Base-by-base conservation (phyloP, 2,329 filamentous ascomycete species). In the Venturia nashicola region DNA sequence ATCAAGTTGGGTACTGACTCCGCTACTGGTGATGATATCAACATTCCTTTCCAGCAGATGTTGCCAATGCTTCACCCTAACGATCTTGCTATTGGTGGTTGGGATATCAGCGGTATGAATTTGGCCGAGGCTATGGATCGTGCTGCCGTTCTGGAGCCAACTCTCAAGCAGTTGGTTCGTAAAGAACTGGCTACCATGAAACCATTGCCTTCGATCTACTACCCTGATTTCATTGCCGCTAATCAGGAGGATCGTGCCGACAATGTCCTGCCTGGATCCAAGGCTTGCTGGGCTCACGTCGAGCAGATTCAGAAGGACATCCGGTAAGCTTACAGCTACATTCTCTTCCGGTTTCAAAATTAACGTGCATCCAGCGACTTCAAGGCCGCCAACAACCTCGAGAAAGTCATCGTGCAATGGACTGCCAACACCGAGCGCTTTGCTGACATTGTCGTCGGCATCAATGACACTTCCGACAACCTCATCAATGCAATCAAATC, bases 391-490 rank as follows among this genome's bases (percentile, higher is more conserved):
- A 90, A 97, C 74, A 79, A 76, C 65, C 85, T 99, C 42, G 93
- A 97, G 82, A 97, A 95, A 82, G 88, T 99, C 73, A 91, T 99
- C 73, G 87, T 99, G 66, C 89, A 94, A 77, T 99, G 94, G 94
- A 97, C 94, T 65, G 94, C 94, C 77, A 99, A 99, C 82, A 99
- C 94, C 14, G 94, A 99, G 80, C 91, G 94, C 68, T 99, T 91
- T 72, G 90, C 94, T 69, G 91, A 97, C 68, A 82, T 97, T 69
- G 76, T 96, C 62, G 79, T 86, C 23, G 93, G 93, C 67, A 86
- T 99, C 77, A 97, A 99, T 75, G 94, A 99, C 79, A 97, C 93
- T 20, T 91, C 93, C 61, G 91, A 96, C 69, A 97, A 97, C 78
- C 83, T 99, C 67, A 80, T 97, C 75, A 87, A 88, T 74, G 82